Percentiles rank a stretch among this genome's conserved stretches.
phyloP scores from a whole-genome alignment of 2,329 filamentous ascomycete species.

The Dothideomycetidae sp. region DNA sequence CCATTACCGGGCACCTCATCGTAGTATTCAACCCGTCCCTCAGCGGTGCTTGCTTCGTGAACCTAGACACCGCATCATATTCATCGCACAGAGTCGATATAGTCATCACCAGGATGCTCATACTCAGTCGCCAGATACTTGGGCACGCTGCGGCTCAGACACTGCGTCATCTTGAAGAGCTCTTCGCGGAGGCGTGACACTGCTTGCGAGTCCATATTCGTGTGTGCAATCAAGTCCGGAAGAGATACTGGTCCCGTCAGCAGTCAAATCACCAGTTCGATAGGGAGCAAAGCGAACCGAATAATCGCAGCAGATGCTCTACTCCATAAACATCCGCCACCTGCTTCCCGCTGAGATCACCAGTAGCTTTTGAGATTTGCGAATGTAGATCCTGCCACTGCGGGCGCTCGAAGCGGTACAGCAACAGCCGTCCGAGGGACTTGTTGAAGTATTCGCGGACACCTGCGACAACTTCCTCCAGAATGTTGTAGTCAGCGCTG shows the following conservation, averaged over 20 bases:
- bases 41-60: no score
- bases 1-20: no score
- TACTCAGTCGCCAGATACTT: constrained; percentile 68
- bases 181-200: constrained; percentile 82
- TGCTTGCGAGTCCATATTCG: constrained; percentile 91
- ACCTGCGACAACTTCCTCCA: constrained; percentile 78
- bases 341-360: constrained; percentile 53
- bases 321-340: constrained; percentile 78
- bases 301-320: constrained; percentile 77
- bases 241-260: constrained; percentile 38
- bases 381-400: constrained; percentile 72
- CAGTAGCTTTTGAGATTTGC: constrained; percentile 45
- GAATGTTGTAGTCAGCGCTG: constrained; percentile 63
- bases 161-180: constrained; percentile 69
- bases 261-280: background rate
- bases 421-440: constrained; percentile 68
- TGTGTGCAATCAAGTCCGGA: constrained; percentile 88
- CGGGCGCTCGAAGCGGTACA: constrained; percentile 86
- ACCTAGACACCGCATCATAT: no score
- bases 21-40: no score
- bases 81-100: constrained; percentile 39
- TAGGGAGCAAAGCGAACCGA: constrained; percentile 47
- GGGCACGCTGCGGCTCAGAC: constrained; percentile 63
- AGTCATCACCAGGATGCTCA: constrained; percentile 56
- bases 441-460: constrained; percentile 91